phyloP scores from a whole-genome alignment of 2,329 filamentous ascomycete genomes.

The Stachybotrys echinatus region DNA sequence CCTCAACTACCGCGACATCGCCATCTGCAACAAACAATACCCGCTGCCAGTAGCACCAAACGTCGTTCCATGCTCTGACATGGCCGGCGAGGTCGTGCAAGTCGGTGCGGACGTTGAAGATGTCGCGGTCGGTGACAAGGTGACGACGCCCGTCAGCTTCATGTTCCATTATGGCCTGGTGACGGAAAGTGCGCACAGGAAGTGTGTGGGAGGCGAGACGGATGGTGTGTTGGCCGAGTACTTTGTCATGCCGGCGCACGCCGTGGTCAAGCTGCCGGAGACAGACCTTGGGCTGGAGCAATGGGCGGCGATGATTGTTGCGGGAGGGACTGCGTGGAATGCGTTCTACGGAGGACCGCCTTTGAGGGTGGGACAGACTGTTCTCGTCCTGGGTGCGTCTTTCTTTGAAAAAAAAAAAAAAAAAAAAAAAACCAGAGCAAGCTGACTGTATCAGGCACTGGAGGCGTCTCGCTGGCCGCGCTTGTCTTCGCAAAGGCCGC shows the following conservation, averaged over 20 bases:
- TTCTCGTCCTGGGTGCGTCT: conserved; percentile 25
- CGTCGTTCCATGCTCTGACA: conserved; percentile 29
- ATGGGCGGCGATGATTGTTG: conserved; percentile 33
- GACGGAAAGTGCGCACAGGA: conserved; percentile 10
- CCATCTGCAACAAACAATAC: conserved; percentile 21
- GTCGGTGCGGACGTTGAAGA: conserved; percentile 18
- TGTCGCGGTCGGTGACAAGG: conserved; percentile 23
- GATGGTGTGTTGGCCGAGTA: conserved; percentile 37
- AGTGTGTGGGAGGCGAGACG: conserved; percentile 16
- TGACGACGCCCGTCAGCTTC: conserved; percentile 18
- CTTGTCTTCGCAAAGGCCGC: conserved; percentile 41
- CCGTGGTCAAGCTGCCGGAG: conserved; percentile 31
- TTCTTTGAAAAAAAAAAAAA: neutral
- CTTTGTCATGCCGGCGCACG: conserved; percentile 31
- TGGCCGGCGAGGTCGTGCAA: conserved; percentile 25
- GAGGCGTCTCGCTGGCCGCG: conserved; percentile 38
- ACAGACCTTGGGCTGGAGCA: conserved; percentile 25
- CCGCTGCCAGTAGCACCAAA: conserved; percentile 23
- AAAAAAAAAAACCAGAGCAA: neutral
- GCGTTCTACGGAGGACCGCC: conserved; percentile 35
- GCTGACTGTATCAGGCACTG: conserved; percentile 29
- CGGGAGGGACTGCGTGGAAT: conserved; percentile 44
- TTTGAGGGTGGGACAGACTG: conserved; percentile 32
- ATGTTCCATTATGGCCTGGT: conserved; percentile 18
- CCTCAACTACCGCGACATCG: conserved; percentile 28